Evolutionary conservation across 1,284 basidiomycete genomes (phyloP).

Genomic region (Trichosporon faecale): DNA sequence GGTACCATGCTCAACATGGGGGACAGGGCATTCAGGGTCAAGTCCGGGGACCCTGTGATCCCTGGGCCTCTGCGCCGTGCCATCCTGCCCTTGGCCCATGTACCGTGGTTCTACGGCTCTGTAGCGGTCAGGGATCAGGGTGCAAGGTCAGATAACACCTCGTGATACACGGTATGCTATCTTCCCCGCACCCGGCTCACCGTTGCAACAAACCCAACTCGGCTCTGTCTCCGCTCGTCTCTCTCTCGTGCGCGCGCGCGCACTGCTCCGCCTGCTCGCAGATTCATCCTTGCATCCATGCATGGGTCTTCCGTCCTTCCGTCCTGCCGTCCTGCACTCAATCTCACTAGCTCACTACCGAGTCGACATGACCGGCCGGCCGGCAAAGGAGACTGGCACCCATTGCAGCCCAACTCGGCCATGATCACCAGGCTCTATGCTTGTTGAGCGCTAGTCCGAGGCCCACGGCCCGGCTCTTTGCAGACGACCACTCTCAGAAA

Average conservation of each 20-base stretch:
- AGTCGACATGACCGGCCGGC: not conserved
- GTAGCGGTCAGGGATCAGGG: slow-evolving; percentile 5
- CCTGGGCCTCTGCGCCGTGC: not conserved
- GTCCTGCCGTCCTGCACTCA: not conserved
- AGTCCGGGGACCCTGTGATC: not conserved
- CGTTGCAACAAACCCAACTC: not conserved
- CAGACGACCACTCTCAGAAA: not conserved
- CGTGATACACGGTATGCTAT: slow-evolving; percentile 7
- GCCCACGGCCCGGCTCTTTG: not conserved
- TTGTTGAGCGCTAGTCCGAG: not conserved
- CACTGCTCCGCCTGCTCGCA: not conserved
- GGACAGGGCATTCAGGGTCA: not conserved
- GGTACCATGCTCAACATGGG: no score
- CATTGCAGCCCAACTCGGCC: not conserved
- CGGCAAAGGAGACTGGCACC: not conserved
- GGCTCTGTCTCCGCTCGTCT: not conserved
- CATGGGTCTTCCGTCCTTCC: not conserved
- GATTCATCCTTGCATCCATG: not conserved
- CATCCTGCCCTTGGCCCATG: not conserved
- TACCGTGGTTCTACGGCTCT: not conserved
- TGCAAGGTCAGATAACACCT: slow-evolving; percentile 2
- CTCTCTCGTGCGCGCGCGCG: not conserved
- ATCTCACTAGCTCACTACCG: slow-evolving; percentile 1
- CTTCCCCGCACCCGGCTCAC: not conserved
- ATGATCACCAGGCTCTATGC: not conserved